Percentiles rank a stretch among this genome's conserved stretches.
Conservation (phyloP, 805 yeast species). For the Wickerhamiella occidentalis region DNA sequence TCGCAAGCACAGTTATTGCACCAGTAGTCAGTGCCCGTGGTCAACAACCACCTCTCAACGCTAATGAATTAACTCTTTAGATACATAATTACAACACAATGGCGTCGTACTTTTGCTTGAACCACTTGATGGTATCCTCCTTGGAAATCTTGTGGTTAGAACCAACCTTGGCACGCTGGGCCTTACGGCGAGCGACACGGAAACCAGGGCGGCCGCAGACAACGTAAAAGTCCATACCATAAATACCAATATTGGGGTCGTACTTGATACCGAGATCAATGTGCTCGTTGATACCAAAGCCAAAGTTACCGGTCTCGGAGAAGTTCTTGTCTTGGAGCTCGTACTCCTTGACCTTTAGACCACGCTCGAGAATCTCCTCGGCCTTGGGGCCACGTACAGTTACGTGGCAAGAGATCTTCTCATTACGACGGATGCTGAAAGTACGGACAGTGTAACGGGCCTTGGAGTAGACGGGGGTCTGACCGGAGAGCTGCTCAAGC, state of each 20-base stretch:
- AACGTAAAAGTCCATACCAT: slow-evolving; percentile 99
- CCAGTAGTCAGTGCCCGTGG: no score
- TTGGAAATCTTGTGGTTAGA: slow-evolving; percentile 81
- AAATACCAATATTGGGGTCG: slow-evolving; percentile 98
- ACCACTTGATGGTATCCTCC: slow-evolving; percentile 95
- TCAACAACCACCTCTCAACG: no score
- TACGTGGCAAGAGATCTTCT: slow-evolving; percentile 98
- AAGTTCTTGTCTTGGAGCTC: slow-evolving; percentile 91
- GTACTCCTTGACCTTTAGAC: slow-evolving; percentile 98
- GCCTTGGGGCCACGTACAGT: slow-evolving; percentile 99
- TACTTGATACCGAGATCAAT: slow-evolving; percentile 99
- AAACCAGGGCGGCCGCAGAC: slow-evolving; percentile 99
- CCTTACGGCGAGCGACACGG: slow-evolving; percentile 92
- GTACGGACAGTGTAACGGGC: slow-evolving; percentile 99
- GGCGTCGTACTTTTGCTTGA: slow-evolving; percentile 99
- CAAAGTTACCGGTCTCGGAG: slow-evolving; percentile 99
- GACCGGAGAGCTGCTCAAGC: slow-evolving; percentile 99
- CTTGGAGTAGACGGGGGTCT: slow-evolving; percentile 99
- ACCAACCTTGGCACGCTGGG: slow-evolving; percentile 79
- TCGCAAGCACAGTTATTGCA: no score
- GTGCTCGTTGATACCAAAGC: slow-evolving; percentile 99
- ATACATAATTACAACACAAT: slow-evolving; percentile 42
- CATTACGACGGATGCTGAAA: slow-evolving; percentile 99
- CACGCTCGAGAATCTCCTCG: slow-evolving; percentile 99
- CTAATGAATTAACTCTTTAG: slow-evolving; percentile 4